Conservation (phyloP, 1,284 basidiomycete species). For the Leccinum angustisporum region DNA sequence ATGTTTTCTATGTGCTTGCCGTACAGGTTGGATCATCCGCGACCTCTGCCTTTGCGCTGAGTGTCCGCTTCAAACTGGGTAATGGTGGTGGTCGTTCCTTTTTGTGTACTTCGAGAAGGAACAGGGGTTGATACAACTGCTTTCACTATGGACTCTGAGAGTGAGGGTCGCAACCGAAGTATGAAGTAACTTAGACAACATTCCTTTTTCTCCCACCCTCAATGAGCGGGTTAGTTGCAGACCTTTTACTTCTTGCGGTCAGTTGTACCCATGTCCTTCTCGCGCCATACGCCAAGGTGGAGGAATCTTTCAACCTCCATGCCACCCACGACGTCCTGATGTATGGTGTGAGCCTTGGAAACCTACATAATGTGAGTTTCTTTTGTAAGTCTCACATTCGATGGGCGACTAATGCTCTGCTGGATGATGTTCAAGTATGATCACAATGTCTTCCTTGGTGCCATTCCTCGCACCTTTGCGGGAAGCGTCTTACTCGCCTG, state of each 20-base stretch:
- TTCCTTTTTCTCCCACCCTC: neutral
- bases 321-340: slow-evolving; percentile 87
- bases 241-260: slow-evolving; percentile 55
- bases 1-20: slow-evolving; percentile 17
- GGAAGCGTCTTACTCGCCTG: slow-evolving; percentile 65
- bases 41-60: slow-evolving; percentile 36
- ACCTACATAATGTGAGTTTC: slow-evolving; percentile 50
- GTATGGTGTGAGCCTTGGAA: slow-evolving; percentile 56
- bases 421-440: slow-evolving; percentile 64
- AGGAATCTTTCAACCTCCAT: slow-evolving; percentile 96
- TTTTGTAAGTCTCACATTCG: neutral
- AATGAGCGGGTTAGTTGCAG: slow-evolving; percentile 38
- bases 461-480: slow-evolving; percentile 87
- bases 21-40: slow-evolving; percentile 36
- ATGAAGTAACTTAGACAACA: neutral
- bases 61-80: slow-evolving; percentile 40
- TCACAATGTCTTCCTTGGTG: slow-evolving; percentile 86
- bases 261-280: slow-evolving; percentile 69
- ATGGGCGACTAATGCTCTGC: slow-evolving; percentile 10
- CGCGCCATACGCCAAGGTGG: slow-evolving; percentile 93
- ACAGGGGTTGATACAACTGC: slow-evolving; percentile 54
- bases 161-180: neutral
- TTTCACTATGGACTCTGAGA: slow-evolving; percentile 12
- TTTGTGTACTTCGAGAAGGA: slow-evolving; percentile 58
- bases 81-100: slow-evolving; percentile 53